phyloP scores from a whole-genome alignment of 352 stramenopile species.

The Thalassiosira mediterranea region DNA sequence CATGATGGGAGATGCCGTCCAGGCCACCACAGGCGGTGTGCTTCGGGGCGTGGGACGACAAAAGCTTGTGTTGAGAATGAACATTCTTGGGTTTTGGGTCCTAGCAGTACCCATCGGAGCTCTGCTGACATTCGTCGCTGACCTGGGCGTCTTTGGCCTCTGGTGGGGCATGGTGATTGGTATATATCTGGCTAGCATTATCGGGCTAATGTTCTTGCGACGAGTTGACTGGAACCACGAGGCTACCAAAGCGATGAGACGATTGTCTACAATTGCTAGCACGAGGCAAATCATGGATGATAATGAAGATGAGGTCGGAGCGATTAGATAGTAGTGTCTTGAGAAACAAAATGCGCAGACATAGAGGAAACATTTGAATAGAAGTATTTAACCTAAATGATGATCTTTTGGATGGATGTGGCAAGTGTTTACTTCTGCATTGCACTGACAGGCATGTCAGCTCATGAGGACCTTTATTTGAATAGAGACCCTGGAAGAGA shows the following conservation, averaged over 20 bases:
- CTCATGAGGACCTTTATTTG: no score
- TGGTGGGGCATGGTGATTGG: slow-evolving; percentile 51
- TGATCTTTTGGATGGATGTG: no score
- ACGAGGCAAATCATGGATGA: not conserved
- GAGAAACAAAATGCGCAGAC: no score
- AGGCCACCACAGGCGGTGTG: slow-evolving; percentile 40
- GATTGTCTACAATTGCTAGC: slow-evolving; percentile 25
- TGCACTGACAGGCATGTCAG: no score
- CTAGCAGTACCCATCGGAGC: slow-evolving; percentile 42
- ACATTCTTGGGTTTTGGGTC: slow-evolving; percentile 57
- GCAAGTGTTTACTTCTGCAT: no score
- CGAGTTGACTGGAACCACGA: slow-evolving; percentile 40
- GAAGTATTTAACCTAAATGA: no score
- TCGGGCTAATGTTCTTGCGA: slow-evolving; percentile 31
- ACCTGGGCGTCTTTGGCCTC: slow-evolving; percentile 37
- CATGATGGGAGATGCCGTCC: slow-evolving; percentile 51
- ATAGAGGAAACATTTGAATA: no score
- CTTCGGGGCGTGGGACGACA: slow-evolving; percentile 55
- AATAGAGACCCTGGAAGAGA: no score
- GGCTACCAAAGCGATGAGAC: slow-evolving; percentile 20
- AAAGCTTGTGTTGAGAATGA: slow-evolving; percentile 45
- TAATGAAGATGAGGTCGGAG: not conserved
- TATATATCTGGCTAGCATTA: slow-evolving; percentile 21
- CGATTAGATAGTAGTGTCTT: no score
- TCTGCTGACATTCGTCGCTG: slow-evolving; percentile 45